A percentile compares a stretch with the other conserved stretches of the same genome.
These are phyloP conservation scores for Parietaria judaica DNA, from an alignment of 306 rosid genomes.

Conservation along the genomic window DNA sequence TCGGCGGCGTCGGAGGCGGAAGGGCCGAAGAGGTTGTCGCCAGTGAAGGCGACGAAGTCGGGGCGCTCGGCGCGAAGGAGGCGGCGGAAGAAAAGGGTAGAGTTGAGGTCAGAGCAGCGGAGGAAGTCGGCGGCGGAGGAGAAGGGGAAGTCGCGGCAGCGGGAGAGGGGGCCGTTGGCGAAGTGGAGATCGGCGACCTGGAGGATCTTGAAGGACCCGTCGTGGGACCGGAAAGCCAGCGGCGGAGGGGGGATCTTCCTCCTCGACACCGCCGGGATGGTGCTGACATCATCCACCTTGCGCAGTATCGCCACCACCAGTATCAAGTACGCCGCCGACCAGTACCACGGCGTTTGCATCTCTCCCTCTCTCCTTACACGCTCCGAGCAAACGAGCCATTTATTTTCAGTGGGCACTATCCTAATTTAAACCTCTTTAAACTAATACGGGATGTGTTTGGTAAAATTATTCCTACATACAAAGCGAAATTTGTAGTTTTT, in stretches of 20 bases:
- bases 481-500: too few species aligned
- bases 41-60: conserved; percentile 84
- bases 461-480: too few species aligned
- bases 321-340: neutral
- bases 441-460: too few species aligned
- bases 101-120: conserved; percentile 74
- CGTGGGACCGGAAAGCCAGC: conserved; percentile 78
- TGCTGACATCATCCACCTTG: too few species aligned
- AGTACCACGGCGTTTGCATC: neutral
- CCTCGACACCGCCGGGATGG: too few species aligned
- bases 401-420: too few species aligned
- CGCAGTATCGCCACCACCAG: neutral
- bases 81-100: conserved; percentile 55
- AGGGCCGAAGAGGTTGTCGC: conserved; percentile 84
- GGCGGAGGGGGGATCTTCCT: conserved; percentile 17
- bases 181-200: conserved; percentile 98
- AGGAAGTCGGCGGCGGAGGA: conserved; percentile 39
- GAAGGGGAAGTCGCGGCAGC: conserved; percentile 62
- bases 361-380: neutral
- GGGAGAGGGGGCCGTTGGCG: conserved; percentile 46
- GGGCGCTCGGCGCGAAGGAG: conserved; percentile 57
- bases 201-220: conserved; percentile 85
- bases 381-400: too few species aligned
- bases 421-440: too few species aligned
- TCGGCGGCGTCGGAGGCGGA: conserved; percentile 79